These are phyloP conservation scores for Aegilops umbellulata DNA, from an alignment of 176 grass and related monocot species.

Conservation along the genomic window DNA sequence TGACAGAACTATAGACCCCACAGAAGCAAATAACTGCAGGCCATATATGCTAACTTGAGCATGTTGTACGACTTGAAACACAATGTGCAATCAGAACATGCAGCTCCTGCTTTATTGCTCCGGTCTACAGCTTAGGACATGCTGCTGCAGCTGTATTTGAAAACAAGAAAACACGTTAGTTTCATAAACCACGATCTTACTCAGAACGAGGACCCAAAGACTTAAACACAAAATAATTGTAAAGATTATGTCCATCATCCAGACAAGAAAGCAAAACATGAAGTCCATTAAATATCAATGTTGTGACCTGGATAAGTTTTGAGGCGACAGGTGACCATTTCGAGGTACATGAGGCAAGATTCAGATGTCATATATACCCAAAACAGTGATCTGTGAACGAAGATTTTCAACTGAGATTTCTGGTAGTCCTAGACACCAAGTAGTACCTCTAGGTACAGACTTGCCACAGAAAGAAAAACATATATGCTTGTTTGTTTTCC, in stretches of 20 bases:
- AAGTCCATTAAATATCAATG: not conserved
- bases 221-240: not conserved
- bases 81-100: conserved; percentile 13
- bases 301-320: not conserved
- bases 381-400: not conserved
- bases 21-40: not conserved
- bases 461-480: not conserved
- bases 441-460: not conserved
- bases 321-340: not conserved
- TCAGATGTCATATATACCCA: not conserved
- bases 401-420: not conserved
- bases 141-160: conserved; percentile 56
- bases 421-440: not conserved
- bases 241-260: not conserved
- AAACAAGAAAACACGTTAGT: conserved; percentile 16
- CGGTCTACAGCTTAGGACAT: conserved; percentile 38
- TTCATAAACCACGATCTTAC: not conserved
- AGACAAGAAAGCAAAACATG: not conserved
- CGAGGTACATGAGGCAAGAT: not conserved
- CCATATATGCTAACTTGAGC: not conserved
- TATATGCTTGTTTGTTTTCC: not conserved
- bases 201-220: not conserved
- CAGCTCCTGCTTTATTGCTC: not conserved
- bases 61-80: conserved; percentile 14
- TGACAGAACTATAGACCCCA: conserved; percentile 4